phyloP scores from a whole-genome alignment of 768 basidiomycete genomes.

The Pisolithus microcarpus region DNA sequence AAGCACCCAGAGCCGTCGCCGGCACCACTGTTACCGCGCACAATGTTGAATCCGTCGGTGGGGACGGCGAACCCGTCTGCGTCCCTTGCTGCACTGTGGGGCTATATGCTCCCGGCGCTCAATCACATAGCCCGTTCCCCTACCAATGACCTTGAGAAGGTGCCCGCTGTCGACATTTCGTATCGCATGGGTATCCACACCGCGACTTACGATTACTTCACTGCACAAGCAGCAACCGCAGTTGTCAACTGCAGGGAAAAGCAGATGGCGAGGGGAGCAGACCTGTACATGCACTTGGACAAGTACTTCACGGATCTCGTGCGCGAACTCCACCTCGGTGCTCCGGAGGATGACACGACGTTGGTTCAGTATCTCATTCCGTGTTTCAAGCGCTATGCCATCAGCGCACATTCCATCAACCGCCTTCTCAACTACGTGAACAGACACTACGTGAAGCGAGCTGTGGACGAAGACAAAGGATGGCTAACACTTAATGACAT shows the following conservation, averaged over 20 bases:
- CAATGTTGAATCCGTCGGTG: slow-evolving; percentile 46
- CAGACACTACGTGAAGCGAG: slow-evolving; percentile 67
- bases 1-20: slow-evolving; percentile 19
- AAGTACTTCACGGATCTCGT: slow-evolving; percentile 58
- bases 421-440: slow-evolving; percentile 70
- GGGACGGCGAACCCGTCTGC: slow-evolving; percentile 70
- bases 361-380: slow-evolving; percentile 67
- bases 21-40: slow-evolving; percentile 16
- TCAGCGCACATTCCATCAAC: slow-evolving; percentile 60
- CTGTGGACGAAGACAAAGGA: slow-evolving; percentile 70
- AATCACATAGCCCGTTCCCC: slow-evolving; percentile 73
- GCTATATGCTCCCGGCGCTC: slow-evolving; percentile 65
- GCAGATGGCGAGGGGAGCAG: slow-evolving; percentile 45
- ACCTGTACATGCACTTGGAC: slow-evolving; percentile 70
- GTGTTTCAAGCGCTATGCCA: slow-evolving; percentile 62
- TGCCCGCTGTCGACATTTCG: slow-evolving; percentile 62
- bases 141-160: slow-evolving; percentile 50
- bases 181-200: slow-evolving; percentile 77
- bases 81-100: slow-evolving; percentile 66
- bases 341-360: slow-evolving; percentile 57
- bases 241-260: slow-evolving; percentile 23
- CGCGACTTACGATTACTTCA: slow-evolving; percentile 77
- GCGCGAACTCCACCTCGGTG: slow-evolving; percentile 53
- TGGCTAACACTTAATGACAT: slow-evolving; percentile 68
- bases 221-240: slow-evolving; percentile 27